Conservation (phyloP, 2,329 filamentous ascomycete species). For the Xylariomycetidae sp. region DNA sequence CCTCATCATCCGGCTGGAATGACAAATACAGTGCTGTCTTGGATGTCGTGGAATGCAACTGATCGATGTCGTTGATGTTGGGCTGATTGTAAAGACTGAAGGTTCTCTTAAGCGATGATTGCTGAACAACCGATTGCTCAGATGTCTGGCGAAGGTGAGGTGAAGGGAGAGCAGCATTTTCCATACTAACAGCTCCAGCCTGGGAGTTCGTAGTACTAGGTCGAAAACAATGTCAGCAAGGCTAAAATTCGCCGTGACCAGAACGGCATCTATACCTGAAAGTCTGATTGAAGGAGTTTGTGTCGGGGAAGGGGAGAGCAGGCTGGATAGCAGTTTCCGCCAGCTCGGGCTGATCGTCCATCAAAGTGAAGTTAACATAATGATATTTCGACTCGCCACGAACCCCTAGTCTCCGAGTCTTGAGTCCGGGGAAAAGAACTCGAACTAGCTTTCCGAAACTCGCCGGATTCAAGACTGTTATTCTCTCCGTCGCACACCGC, state of each 20-base stretch:
- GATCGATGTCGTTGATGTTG: conserved; percentile 50
- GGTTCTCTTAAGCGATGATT: conserved; percentile 25
- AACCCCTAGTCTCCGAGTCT: conserved; percentile 86
- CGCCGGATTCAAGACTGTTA: conserved; percentile 91
- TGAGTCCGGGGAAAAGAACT: conserved; percentile 91
- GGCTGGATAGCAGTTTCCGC: conserved; percentile 41
- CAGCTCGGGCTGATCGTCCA: conserved; percentile 50
- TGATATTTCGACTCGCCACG: conserved; percentile 98
- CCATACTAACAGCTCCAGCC: conserved; percentile 15
- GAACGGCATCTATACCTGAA: conserved; percentile 47
- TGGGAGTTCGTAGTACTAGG: conserved; percentile 31
- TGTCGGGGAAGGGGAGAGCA: conserved; percentile 46
- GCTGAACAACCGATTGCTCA: conserved; percentile 19
- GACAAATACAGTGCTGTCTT: conserved; percentile 57
- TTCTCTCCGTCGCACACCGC: conserved; percentile 85
- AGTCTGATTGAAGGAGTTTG: conserved; percentile 41
- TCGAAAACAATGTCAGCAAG: too few species aligned
- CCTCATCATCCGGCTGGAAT: conserved; percentile 53
- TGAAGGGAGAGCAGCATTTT: conserved; percentile 29
- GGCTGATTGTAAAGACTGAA: conserved; percentile 59
- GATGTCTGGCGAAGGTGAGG: conserved; percentile 31
- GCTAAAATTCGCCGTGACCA: too few species aligned
- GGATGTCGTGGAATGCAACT: conserved; percentile 50
- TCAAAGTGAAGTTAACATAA: conserved; percentile 67
- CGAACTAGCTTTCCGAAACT: conserved; percentile 97